These are phyloP conservation scores for Daphne laureola DNA, from an alignment of 441 rosid genomes.

Conservation along the genomic window DNA sequence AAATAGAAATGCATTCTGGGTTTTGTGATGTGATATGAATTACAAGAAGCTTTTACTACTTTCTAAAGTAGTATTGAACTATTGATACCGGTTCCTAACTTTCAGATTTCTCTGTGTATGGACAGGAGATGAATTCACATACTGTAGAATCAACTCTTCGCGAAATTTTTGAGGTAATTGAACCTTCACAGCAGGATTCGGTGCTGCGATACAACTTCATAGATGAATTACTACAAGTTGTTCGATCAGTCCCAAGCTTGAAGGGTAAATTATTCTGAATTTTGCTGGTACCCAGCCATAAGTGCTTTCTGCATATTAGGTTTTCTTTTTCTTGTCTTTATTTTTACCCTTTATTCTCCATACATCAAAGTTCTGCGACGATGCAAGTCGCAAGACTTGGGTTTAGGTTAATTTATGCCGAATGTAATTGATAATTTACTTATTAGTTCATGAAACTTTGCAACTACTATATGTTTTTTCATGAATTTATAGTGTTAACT, in stretches of 20 bases:
- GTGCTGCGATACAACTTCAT: conserved; percentile 35
- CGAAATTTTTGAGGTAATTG: conserved; percentile 49
- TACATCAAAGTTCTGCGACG: neutral
- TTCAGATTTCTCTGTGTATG: conserved; percentile 5
- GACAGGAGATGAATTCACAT: conserved; percentile 38
- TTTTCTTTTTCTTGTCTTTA: neutral
- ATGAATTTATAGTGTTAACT: no score
- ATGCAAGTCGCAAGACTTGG: neutral
- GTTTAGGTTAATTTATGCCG: no score
- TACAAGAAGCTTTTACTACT: no score
- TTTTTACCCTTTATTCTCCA: neutral
- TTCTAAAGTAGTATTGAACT: no score
- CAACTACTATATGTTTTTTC: no score
- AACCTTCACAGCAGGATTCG: conserved; percentile 55
- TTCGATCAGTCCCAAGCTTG: conserved; percentile 53
- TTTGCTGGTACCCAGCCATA: conserved; percentile 7
- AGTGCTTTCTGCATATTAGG: neutral
- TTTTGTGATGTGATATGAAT: no score
- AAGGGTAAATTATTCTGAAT: conserved; percentile 45
- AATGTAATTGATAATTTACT: no score
- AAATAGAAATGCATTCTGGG: no score
- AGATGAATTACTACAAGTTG: conserved; percentile 40
- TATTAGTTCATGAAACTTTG: no score
- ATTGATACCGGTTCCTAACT: no score
- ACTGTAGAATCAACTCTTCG: conserved; percentile 38